Evolutionary conservation across 768 basidiomycete genomes (phyloP).

Genomic region (Mycena vulgaris): DNA sequence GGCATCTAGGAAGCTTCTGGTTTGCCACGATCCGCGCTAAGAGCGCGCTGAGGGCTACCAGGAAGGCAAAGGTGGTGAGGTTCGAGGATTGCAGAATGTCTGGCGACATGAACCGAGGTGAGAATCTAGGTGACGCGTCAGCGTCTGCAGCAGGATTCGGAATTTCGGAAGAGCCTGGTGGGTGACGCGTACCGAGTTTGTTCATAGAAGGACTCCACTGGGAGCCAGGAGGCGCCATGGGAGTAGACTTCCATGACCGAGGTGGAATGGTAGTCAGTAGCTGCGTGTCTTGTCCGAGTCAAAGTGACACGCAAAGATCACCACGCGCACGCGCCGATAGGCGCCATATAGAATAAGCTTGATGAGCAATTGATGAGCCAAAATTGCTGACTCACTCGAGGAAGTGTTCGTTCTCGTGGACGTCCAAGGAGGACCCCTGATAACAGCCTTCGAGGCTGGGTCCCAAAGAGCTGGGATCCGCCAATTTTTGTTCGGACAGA

Average conservation of each 20-base stretch:
- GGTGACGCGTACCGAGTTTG: neutral
- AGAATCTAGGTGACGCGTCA: slow-evolving; percentile 48
- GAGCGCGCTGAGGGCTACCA: neutral
- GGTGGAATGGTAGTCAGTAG: neutral
- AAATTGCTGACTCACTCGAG: too few relatives aligned
- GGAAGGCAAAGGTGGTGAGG: neutral
- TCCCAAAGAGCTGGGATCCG: too few relatives aligned
- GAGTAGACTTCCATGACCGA: slow-evolving; percentile 2
- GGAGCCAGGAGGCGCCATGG: neutral
- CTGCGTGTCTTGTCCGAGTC: too few relatives aligned
- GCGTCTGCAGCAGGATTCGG: neutral
- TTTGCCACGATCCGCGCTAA: neutral
- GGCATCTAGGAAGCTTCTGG: slow-evolving; percentile 9
- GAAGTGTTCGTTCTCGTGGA: too few relatives aligned
- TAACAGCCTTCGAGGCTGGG: too few relatives aligned
- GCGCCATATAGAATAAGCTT: too few relatives aligned
- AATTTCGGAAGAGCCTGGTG: neutral
- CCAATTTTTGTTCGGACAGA: too few relatives aligned
- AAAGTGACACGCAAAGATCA: too few relatives aligned
- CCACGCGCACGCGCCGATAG: too few relatives aligned
- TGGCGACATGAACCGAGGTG: slow-evolving; percentile 65
- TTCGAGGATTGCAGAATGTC: neutral
- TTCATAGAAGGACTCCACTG: neutral
- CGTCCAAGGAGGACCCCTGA: too few relatives aligned
- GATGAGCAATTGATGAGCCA: too few relatives aligned